Evolutionary conservation across 1,284 basidiomycete species (phyloP).

Genomic region (Volvariella surrecta): DNA sequence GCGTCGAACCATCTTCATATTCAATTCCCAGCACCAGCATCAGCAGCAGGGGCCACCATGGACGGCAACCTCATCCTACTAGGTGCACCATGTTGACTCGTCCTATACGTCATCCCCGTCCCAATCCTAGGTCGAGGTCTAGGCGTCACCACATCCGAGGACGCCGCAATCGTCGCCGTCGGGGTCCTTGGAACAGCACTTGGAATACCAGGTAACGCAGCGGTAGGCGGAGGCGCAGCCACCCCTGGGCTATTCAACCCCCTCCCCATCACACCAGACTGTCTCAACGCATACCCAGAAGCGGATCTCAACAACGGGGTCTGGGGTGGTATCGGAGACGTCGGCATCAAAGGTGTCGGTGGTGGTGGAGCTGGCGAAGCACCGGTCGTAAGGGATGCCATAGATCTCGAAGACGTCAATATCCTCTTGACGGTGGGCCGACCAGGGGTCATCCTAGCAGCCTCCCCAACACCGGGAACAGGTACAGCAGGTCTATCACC

Average conservation of each 20-base stretch:
- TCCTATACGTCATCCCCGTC: conserved; percentile 61
- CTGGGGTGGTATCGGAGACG: neutral
- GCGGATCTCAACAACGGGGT: neutral
- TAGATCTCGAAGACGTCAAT: no score
- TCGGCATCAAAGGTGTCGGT: neutral
- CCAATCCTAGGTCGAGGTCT: conserved; percentile 48
- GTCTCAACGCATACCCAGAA: neutral
- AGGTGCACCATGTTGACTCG: conserved; percentile 17
- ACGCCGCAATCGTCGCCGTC: conserved; percentile 12
- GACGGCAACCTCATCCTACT: conserved; percentile 8
- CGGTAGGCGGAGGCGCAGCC: conserved; percentile 7
- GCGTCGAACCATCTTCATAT: no score
- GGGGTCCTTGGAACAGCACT: conserved; percentile 13
- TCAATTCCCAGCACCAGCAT: no score
- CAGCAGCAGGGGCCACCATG: neutral
- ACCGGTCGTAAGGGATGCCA: neutral
- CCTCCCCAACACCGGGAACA: conserved; percentile 15
- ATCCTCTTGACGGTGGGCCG: no score
- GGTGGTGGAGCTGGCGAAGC: neutral
- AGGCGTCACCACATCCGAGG: conserved; percentile 8
- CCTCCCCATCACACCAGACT: neutral
- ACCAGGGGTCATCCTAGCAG: neutral
- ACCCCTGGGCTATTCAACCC: neutral
- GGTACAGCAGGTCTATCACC: conserved; percentile 26
- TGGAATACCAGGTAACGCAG: conserved; percentile 8